Percentiles rank a stretch among this genome's conserved stretches.
phyloP scores from a whole-genome alignment of 78 protist genomes.

The Dictyostelium brefeldianum region DNA sequence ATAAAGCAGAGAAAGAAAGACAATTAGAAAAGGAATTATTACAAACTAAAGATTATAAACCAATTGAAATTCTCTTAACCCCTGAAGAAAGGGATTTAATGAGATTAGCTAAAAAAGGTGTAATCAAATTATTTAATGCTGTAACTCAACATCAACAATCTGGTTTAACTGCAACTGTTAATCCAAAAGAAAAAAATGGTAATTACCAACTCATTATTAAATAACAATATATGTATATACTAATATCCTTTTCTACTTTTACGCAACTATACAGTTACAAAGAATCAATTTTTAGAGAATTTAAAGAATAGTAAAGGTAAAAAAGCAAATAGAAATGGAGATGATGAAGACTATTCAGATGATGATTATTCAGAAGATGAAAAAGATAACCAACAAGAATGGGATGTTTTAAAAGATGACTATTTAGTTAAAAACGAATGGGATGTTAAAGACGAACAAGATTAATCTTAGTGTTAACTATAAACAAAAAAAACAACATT shows the following conservation, averaged over 20 bases:
- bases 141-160: slow-evolving; percentile 63
- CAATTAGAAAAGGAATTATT: slow-evolving; percentile 31
- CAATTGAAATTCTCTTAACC: slow-evolving; percentile 35
- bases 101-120: slow-evolving; percentile 63
- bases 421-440: slow-evolving; percentile 24
- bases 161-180: slow-evolving; percentile 14
- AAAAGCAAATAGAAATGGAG: neutral
- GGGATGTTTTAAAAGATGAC: slow-evolving; percentile 52
- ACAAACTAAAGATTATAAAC: slow-evolving; percentile 19
- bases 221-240: too few species aligned
- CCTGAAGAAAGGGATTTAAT: slow-evolving; percentile 49
- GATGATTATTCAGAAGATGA: slow-evolving; percentile 12
- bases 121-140: slow-evolving; percentile 71
- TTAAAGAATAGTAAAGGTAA: slow-evolving; percentile 25
- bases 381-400: neutral
- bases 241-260: neutral
- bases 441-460: slow-evolving; percentile 16
- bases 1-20: slow-evolving; percentile 20
- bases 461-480: too few species aligned
- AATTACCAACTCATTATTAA: neutral
- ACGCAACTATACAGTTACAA: slow-evolving; percentile 26
- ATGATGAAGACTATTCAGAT: slow-evolving; percentile 1
- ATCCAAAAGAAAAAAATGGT: slow-evolving; percentile 38
- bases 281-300: slow-evolving; percentile 60
- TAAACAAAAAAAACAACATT: neutral